Evolutionary conservation across 2,329 filamentous ascomycete genomes (phyloP).

Genomic region (Colletotrichum sp.): DNA sequence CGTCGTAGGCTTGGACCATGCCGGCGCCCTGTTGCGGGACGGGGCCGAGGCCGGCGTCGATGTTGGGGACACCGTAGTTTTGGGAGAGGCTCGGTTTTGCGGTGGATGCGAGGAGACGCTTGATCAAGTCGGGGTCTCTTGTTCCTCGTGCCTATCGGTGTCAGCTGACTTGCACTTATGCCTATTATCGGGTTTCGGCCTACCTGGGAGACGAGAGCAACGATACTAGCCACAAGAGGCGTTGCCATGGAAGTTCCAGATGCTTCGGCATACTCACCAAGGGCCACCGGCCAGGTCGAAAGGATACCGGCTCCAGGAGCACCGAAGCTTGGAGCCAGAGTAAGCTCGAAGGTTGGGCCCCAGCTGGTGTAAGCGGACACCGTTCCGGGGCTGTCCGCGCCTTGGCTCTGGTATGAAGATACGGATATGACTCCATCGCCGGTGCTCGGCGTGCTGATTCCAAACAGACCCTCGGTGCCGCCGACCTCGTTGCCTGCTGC

Average conservation of each 20-base stretch:
- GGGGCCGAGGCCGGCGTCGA: constrained; percentile 40
- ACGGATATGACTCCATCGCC: constrained; percentile 54
- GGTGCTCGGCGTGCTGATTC: constrained; percentile 51
- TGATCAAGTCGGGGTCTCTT: constrained; percentile 51
- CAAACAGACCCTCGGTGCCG: constrained; percentile 47
- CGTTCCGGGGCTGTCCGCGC: not conserved
- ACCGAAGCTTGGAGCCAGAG: constrained; percentile 59
- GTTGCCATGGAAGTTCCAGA: constrained; percentile 67
- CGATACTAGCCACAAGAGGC: constrained; percentile 59
- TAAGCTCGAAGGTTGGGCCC: constrained; percentile 66
- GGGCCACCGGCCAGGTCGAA: constrained; percentile 55
- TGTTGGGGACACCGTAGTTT: not conserved
- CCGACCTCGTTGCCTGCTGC: constrained; percentile 56
- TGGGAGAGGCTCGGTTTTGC: constrained; percentile 46
- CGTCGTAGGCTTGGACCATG: constrained; percentile 63
- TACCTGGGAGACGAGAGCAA: constrained; percentile 58
- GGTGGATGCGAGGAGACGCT: constrained; percentile 54
- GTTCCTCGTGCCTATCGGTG: constrained; percentile 39
- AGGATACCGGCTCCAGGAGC: constrained; percentile 62
- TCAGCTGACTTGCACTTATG: not conserved
- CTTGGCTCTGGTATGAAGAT: constrained; percentile 53
- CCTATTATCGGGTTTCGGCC: not conserved
- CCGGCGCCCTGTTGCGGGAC: constrained; percentile 66
- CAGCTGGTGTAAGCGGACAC: constrained; percentile 54
- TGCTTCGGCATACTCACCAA: constrained; percentile 55